A percentile compares a stretch with the other conserved stretches of the same genome.
Evolutionary conservation across 139 green algal species (phyloP).

Genomic region (Chlorella ohadii): DNA sequence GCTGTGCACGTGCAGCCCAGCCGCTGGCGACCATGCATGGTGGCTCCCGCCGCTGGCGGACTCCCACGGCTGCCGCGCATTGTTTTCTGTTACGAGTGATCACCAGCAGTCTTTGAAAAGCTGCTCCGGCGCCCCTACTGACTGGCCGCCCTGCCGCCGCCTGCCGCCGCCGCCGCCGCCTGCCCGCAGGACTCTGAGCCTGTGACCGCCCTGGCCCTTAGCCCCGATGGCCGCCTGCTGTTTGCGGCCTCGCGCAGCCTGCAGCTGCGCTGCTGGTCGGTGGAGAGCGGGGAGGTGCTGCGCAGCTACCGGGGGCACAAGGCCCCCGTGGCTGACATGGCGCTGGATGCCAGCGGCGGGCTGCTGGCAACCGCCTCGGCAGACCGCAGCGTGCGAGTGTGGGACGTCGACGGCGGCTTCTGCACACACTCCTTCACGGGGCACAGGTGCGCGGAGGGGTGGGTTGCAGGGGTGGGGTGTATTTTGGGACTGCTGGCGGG

Average conservation of each 20-base stretch:
- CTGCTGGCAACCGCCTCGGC: conserved; percentile 83
- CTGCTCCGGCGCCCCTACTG: neutral
- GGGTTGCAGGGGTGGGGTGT: neutral
- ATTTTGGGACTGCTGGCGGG: neutral
- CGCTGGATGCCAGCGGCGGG: conserved; percentile 77
- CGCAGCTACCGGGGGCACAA: conserved; percentile 77
- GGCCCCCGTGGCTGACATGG: conserved; percentile 81
- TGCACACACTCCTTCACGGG: conserved; percentile 92
- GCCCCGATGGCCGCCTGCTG: conserved; percentile 72
- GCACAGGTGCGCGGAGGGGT: conserved; percentile 63
- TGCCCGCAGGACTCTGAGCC: conserved; percentile 83
- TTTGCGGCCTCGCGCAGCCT: conserved; percentile 87
- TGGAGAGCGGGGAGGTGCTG: conserved; percentile 54
- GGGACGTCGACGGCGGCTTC: conserved; percentile 79
- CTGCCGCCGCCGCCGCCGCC: neutral
- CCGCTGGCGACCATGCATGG: neutral
- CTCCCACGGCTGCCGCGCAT: too few species aligned
- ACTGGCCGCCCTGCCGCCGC: too few species aligned
- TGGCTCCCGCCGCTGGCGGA: too few species aligned
- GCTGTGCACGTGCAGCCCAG: too few species aligned
- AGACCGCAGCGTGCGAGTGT: conserved; percentile 80
- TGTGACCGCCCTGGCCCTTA: conserved; percentile 84
- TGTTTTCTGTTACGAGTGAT: neutral
- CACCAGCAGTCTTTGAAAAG: neutral
- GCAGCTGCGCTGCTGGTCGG: conserved; percentile 70